These are phyloP conservation scores for Epichloe elymi DNA, from an alignment of 2,329 filamentous ascomycete genomes.

Conservation along the genomic window DNA sequence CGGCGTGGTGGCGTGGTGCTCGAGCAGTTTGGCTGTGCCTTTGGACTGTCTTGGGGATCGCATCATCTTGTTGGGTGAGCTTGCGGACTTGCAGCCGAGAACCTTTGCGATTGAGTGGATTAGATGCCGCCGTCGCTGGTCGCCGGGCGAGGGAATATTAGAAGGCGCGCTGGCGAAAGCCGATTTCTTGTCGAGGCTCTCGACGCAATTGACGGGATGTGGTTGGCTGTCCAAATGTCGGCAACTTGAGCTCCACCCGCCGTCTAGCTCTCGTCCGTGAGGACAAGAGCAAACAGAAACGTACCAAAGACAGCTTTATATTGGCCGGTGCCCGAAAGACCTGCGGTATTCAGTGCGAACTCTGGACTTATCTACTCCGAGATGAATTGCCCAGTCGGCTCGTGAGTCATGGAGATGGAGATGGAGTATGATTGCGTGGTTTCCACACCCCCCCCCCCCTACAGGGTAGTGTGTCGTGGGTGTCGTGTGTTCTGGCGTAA, in stretches of 20 bases:
- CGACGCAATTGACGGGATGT: background rate
- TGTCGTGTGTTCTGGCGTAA: background rate
- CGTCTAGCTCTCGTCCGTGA: background rate
- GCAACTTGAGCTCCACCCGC: background rate
- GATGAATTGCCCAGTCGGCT: too few relatives aligned
- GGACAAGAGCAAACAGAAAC: background rate
- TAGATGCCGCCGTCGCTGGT: too few relatives aligned
- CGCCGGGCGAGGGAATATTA: background rate
- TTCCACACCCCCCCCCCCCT: background rate
- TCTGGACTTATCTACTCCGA: too few relatives aligned
- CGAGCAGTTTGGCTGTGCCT: constrained; percentile 44
- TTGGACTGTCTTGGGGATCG: constrained; percentile 44
- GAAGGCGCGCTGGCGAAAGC: too few relatives aligned
- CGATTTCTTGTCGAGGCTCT: too few relatives aligned
- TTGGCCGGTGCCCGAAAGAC: too few relatives aligned
- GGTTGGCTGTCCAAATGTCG: background rate
- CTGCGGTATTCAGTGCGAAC: too few relatives aligned
- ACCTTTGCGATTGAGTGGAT: too few relatives aligned
- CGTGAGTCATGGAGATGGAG: too few relatives aligned
- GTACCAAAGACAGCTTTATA: too few relatives aligned
- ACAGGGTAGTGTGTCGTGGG: background rate
- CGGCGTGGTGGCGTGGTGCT: constrained; percentile 18
- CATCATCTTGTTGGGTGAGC: constrained; percentile 24
- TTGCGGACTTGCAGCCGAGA: background rate
- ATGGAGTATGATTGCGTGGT: too few relatives aligned